Evolutionary conservation across 805 yeast genomes (phyloP).

Genomic region (Yamadazyma sp.): DNA sequence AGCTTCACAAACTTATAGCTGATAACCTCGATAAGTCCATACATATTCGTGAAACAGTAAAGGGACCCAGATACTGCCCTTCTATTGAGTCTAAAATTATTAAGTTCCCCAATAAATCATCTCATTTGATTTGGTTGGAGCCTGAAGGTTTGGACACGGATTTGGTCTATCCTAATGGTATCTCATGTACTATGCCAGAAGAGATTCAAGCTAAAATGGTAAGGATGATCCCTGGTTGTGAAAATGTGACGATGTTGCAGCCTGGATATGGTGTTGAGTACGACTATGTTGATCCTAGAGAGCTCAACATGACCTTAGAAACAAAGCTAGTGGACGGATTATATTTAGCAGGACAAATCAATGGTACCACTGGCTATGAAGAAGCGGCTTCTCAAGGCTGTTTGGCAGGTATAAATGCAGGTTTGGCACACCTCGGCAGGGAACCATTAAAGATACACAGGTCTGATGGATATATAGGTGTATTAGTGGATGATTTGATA

Average conservation of each 20-base stretch:
- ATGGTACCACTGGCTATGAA: constrained; percentile 98
- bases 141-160: constrained; percentile 91
- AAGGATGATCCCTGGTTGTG: constrained; percentile 81
- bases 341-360: constrained; percentile 93
- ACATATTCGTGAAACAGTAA: constrained; percentile 90
- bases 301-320: constrained; percentile 72
- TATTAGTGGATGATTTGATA: constrained; percentile 86
- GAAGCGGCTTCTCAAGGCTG: constrained; percentile 98
- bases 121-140: constrained; percentile 90
- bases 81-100: constrained; percentile 88
- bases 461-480: constrained; percentile 89
- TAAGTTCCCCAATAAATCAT: constrained; percentile 70
- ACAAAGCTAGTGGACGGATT: constrained; percentile 78
- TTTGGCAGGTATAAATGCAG: constrained; percentile 95
- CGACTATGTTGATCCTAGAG: constrained; percentile 94
- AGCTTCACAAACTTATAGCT: constrained; percentile 67
- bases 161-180: constrained; percentile 94
- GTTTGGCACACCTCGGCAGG: constrained; percentile 47
- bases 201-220: constrained; percentile 81
- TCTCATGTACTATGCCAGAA: constrained; percentile 93
- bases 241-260: constrained; percentile 81
- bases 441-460: constrained; percentile 59
- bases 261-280: constrained; percentile 99
- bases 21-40: constrained; percentile 77
- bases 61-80: constrained; percentile 97